Conservation (phyloP, 352 stramenopile genomes). For the Globisporangium acanthophoron region DNA sequence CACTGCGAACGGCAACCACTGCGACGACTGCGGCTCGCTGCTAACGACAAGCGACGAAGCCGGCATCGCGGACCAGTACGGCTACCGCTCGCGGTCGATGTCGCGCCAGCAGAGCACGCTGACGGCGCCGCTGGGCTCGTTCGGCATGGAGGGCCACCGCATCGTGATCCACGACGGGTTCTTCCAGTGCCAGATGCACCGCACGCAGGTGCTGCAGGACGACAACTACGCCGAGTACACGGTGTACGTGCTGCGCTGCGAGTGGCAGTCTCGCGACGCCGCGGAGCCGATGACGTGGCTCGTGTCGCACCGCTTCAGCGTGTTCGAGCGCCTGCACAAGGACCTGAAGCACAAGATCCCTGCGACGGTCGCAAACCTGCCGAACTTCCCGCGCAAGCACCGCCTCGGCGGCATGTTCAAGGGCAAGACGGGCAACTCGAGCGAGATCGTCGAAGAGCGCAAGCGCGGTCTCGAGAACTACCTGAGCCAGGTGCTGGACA, state of each 20-base stretch:
- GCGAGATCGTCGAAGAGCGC: conserved; percentile 80
- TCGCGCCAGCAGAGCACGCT: conserved; percentile 56
- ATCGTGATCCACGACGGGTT: conserved; percentile 85
- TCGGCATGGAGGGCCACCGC: conserved; percentile 66
- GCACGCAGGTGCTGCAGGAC: conserved; percentile 82
- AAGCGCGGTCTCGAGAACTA: conserved; percentile 81
- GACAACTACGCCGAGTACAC: conserved; percentile 89
- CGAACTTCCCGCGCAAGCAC: conserved; percentile 79
- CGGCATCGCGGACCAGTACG: conserved; percentile 37
- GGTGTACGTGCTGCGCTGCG: conserved; percentile 82
- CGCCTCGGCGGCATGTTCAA: conserved; percentile 79
- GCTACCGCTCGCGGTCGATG: conserved; percentile 55
- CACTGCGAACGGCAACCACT: conserved; percentile 86
- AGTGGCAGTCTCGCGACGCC: conserved; percentile 70
- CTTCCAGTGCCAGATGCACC: conserved; percentile 81
- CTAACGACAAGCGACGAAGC: conserved; percentile 74
- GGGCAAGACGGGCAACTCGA: conserved; percentile 83
- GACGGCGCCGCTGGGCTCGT: conserved; percentile 68
- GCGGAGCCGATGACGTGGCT: conserved; percentile 52
- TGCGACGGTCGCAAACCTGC: conserved; percentile 50
- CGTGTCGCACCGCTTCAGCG: conserved; percentile 66
- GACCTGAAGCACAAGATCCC: conserved; percentile 72
- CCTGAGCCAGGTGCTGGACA: conserved; percentile 74
- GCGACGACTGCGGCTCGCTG: conserved; percentile 78
- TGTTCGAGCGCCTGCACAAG: conserved; percentile 73